Conservation (phyloP, 352 stramenopile genomes). For the Pythium sukuiense region DNA sequence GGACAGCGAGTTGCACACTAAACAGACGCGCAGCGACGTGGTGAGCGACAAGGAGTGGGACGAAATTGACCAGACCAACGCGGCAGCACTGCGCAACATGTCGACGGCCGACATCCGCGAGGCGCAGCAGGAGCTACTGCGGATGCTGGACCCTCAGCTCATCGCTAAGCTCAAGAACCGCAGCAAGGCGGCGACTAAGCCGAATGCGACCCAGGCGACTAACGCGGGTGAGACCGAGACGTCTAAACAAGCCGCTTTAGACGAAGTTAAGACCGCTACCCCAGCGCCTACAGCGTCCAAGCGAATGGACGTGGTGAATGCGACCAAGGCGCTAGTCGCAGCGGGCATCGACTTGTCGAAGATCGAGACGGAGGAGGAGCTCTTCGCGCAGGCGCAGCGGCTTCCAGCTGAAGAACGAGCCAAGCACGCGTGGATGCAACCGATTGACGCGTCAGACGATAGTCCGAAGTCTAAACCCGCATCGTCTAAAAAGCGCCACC, state of each 20-base stretch:
- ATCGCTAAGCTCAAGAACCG: slow-evolving; percentile 66
- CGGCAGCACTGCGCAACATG: slow-evolving; percentile 56
- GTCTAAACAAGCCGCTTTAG: background rate
- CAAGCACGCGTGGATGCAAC: slow-evolving; percentile 79
- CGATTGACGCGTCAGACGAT: background rate
- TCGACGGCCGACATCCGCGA: slow-evolving; percentile 64
- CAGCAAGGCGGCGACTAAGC: background rate
- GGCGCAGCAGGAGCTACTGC: slow-evolving; percentile 65
- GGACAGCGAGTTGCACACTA: background rate
- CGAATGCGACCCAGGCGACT: too few species aligned
- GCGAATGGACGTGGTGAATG: slow-evolving; percentile 12
- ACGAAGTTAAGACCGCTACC: background rate
- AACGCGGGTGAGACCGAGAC: background rate
- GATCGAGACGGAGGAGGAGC: slow-evolving; percentile 66
- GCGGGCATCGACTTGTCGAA: slow-evolving; percentile 41
- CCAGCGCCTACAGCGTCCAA: background rate
- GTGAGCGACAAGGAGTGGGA: slow-evolving; percentile 35
- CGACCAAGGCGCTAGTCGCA: slow-evolving; percentile 9
- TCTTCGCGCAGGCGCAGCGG: slow-evolving; percentile 41
- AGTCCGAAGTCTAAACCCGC: background rate
- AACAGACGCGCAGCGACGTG: slow-evolving; percentile 8
- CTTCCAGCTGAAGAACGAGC: slow-evolving; percentile 66
- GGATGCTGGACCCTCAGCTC: slow-evolving; percentile 59
- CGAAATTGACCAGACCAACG: slow-evolving; percentile 68
- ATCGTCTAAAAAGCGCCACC: slow-evolving; percentile 3